Base-by-base conservation (phyloP, 2,329 filamentous ascomycete genomes). In the Aspergillus udagawae region DNA sequence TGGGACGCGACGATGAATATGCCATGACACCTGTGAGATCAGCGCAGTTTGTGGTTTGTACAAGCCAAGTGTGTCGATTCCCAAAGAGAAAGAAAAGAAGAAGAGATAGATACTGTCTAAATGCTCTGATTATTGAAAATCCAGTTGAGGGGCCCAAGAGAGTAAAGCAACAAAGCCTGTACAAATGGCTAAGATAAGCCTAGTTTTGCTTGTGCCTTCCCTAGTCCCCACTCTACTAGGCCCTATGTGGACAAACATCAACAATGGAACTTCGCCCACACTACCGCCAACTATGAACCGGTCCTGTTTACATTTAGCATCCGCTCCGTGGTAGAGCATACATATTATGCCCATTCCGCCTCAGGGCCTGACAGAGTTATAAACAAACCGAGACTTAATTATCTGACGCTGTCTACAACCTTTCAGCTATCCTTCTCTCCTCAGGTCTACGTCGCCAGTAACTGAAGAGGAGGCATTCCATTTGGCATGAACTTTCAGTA, bases 201-300 rank as follows among this genome's bases (percentile, higher is more conserved):
- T 14, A 35, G 32, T 35, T 35, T 25, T 55, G 35, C 48, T 21
- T 42, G 48, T 20, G 47, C 10, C 48, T 63, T 53, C 44, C 48
- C 56, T 49, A 49, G 20, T 58, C 60, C 29, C 12, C 8, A 57
- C 42, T 14, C 51, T 42, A 52, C 72, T 74, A 75, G 53, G 41
- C 72, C 67, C 2, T 45, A 68, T 69, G 8, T 27, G 61, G 73
- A 60, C 63, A 75, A 75, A 72, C 62, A 62, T 76, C 73, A 76
- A 76, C 73, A 76, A 65, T 54, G 49, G 52, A 54, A 57, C 63
- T 52, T n/a, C 55, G 49, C 53, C 59, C 57, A 58, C 32, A 17
- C 12, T 45, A 28, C 35, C 50, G 14, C 52, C 32, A 48, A 50
- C 48, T 42, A 44, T 42, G 49, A 17, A 50, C 48, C 45, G 44